Evolutionary conservation across 2,329 filamentous ascomycete species (phyloP), one percentile per base, ranked within the genome.

Genomic region (Amauroascus niger): DNA sequence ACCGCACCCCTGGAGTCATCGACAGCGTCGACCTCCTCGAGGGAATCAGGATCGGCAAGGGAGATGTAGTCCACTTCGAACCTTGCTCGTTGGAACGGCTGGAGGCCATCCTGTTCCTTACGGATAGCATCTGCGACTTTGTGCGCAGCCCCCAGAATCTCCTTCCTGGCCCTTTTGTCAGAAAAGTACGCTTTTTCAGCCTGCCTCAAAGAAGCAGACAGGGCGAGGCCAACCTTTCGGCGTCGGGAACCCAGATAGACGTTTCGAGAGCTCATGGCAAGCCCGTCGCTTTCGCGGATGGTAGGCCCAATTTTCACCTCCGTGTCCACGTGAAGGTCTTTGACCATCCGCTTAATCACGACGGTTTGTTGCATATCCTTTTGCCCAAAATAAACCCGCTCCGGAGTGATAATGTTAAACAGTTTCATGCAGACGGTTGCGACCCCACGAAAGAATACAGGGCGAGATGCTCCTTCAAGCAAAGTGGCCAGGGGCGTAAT

Each of bases 351-450:
- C 63, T 81, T 83, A 63, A 98, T 87, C 9, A 98, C 80, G 16
- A 95, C 87, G 0, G 89, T 95, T 72, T 98, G 93, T 74, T 98
- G 93, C 18, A 96, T 82, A 68, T 98, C 93, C 73, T 98, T 98
- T 70, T 97, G 93, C 3, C 93, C 93, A 74, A 98, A 96, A 72
- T 95, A 93, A 4, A 88, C 87, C 43, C 79, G 79, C 54, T 90
- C 84, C 3, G 88, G 85, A 59, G 81, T 77, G 44, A 88, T 83
- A 52, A 89, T 87, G 64, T 90, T 90, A 72, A 94, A 91, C 13
- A 94, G 73, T 71, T 94, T 98, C 80, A 91, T 93, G 73, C 90
- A 96, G 1, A 98, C 86, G 1, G 93, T 98, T 18, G 93, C 90
- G 32, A 98, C 93, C 37, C 93, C 93, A 47, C 93, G 80, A 72